phyloP scores from a whole-genome alignment of 345 rosid species.

The Conringia planisiliqua region DNA sequence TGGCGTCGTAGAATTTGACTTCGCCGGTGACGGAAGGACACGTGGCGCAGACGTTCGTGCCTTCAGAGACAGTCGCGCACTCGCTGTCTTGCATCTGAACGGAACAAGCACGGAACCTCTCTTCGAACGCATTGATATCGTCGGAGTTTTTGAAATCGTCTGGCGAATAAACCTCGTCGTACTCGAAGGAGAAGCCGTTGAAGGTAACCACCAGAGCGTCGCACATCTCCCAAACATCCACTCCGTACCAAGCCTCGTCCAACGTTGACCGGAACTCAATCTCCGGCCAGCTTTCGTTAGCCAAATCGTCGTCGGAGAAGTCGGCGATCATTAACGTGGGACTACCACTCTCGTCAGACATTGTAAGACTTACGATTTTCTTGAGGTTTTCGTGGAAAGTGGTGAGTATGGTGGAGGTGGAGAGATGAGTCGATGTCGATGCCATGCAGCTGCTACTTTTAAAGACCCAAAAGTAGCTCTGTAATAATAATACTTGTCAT shows the following conservation, averaged over 20 bases:
- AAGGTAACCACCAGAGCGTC: slow-evolving; percentile 16
- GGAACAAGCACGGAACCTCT: slow-evolving; percentile 17
- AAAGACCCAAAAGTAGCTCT: neutral
- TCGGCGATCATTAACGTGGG: neutral
- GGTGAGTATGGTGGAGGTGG: neutral
- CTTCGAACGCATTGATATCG: slow-evolving; percentile 18
- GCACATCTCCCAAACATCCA: slow-evolving; percentile 4
- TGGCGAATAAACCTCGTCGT: slow-evolving; percentile 22
- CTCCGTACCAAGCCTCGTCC: slow-evolving; percentile 32
- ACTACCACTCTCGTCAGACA: neutral
- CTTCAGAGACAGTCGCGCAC: neutral
- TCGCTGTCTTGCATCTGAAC: slow-evolving; percentile 26
- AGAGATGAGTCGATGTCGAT: neutral
- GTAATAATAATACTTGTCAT: neutral
- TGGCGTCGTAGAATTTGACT: slow-evolving; percentile 29
- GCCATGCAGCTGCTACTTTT: neutral
- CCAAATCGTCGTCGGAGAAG: slow-evolving; percentile 1
- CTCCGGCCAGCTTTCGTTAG: slow-evolving; percentile 8
- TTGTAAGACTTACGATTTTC: neutral
- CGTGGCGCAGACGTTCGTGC: slow-evolving; percentile 25
- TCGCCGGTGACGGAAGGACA: slow-evolving; percentile 23
- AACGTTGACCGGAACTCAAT: slow-evolving; percentile 29
- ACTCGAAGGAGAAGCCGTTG: slow-evolving; percentile 16
- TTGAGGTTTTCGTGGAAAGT: neutral
- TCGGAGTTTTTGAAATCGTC: slow-evolving; percentile 17